These are phyloP conservation scores for Boletus rubescentipes DNA, from an alignment of 768 basidiomycete species.

Conservation along the genomic window DNA sequence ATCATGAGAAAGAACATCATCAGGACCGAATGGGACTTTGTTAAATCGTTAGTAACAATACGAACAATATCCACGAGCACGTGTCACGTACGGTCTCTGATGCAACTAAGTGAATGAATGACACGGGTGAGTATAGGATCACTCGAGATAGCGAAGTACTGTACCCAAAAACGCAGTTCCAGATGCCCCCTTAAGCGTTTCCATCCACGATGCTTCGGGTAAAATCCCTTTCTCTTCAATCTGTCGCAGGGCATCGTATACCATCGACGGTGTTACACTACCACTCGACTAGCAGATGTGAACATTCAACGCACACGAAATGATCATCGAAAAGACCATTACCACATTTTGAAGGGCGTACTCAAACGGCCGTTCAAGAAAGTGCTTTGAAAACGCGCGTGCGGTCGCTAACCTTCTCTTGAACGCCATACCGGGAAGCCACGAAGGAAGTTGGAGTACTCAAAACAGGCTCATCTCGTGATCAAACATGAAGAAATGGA, in stretches of 20 bases:
- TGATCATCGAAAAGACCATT: no score
- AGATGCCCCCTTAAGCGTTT: slow-evolving; percentile 3
- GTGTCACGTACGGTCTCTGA: background rate
- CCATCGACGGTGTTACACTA: background rate
- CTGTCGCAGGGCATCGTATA: slow-evolving; percentile 4
- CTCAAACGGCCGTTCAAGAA: slow-evolving; percentile 4
- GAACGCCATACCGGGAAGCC: slow-evolving; percentile 17
- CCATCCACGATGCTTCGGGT: slow-evolving; percentile 3
- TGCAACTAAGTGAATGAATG: background rate
- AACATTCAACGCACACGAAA: background rate
- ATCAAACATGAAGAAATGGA: background rate
- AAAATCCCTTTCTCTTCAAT: background rate
- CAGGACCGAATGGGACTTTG: background rate
- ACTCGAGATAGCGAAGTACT: background rate
- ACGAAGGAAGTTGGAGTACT: slow-evolving; percentile 9
- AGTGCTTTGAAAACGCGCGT: background rate
- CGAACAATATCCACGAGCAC: background rate
- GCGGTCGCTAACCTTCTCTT: slow-evolving; percentile 1
- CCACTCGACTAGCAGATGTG: background rate
- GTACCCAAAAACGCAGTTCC: slow-evolving; percentile 12
- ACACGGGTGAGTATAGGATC: background rate
- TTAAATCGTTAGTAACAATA: background rate
- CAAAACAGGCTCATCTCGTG: background rate
- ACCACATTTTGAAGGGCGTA: slow-evolving; percentile 8
- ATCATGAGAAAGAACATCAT: slow-evolving; percentile 9